A percentile compares a stretch with the other conserved stretches of the same genome.
phyloP scores from a whole-genome alignment of 2,329 filamentous ascomycete species.

The Dactylellina leptospora region DNA sequence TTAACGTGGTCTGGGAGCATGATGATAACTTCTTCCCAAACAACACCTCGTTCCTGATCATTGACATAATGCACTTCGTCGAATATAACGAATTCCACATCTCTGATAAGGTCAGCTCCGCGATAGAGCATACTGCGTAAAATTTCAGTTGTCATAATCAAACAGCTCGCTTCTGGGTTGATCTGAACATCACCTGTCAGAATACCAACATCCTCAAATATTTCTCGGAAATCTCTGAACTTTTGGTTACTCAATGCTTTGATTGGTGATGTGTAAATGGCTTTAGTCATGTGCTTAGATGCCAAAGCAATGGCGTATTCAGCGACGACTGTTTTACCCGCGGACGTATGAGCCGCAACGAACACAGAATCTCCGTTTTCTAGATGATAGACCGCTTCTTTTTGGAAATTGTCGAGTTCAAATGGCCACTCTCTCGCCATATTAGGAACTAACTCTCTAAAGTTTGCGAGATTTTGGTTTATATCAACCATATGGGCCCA shows the following conservation, averaged over 20 bases:
- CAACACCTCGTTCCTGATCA: conserved; percentile 87
- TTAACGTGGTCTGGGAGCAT: conserved; percentile 98
- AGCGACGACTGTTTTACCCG: conserved; percentile 96
- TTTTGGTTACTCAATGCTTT: conserved; percentile 99
- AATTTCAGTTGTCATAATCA: conserved; percentile 99
- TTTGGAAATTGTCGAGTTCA: conserved; percentile 96
- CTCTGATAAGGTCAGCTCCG: conserved; percentile 91
- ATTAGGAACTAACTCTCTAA: conserved; percentile 88
- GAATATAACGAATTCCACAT: conserved; percentile 98
- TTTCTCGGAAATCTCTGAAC: conserved; percentile 89
- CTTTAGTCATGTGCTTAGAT: conserved; percentile 98
- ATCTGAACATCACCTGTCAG: conserved; percentile 98
- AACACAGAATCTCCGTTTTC: conserved; percentile 98
- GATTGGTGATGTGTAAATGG: conserved; percentile 98
- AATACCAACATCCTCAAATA: conserved; percentile 95
- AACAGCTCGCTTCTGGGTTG: conserved; percentile 92
- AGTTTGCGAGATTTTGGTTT: conserved; percentile 91
- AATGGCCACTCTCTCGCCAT: conserved; percentile 98
- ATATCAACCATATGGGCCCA: conserved; percentile 99
- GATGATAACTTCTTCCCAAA: conserved; percentile 99
- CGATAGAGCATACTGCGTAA: conserved; percentile 97
- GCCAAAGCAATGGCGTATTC: conserved; percentile 97
- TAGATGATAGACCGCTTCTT: conserved; percentile 96
- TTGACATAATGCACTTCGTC: conserved; percentile 99
- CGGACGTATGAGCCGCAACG: conserved; percentile 95